Percentiles rank a stretch among this genome's conserved stretches.
Conservation (phyloP, 2,329 filamentous ascomycete genomes). For the Sphaerostilbella broomeana region DNA sequence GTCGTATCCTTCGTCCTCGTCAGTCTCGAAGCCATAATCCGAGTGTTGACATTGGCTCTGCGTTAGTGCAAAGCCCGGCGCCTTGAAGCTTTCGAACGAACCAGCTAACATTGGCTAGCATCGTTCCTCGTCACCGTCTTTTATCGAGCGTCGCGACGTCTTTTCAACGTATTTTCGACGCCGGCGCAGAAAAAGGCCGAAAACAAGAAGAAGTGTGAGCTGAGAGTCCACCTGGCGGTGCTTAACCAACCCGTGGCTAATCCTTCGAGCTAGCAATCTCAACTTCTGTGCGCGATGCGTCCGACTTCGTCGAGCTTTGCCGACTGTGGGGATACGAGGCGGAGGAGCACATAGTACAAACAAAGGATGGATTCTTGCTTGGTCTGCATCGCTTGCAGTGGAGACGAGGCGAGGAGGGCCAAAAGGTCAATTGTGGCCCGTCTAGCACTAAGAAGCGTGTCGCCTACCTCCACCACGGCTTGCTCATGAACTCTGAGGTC, state of each 20-base stretch:
- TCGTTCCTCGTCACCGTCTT: constrained; percentile 73
- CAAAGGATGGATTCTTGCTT: constrained; percentile 85
- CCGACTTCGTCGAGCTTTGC: constrained; percentile 93
- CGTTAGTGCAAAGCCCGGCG: constrained; percentile 55
- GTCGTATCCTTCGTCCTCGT: constrained; percentile 78
- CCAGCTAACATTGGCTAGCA: constrained; percentile 42
- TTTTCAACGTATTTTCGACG: constrained; percentile 75
- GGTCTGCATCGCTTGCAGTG: constrained; percentile 83
- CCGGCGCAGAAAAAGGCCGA: constrained; percentile 62
- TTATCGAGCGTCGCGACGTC: constrained; percentile 71
- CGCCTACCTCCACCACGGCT: constrained; percentile 88
- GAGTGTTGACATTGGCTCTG: constrained; percentile 79
- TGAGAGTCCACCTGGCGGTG: background rate
- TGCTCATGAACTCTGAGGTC: constrained; percentile 98
- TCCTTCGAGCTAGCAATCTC: constrained; percentile 50
- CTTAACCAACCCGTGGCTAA: constrained; percentile 18
- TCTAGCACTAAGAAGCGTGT: constrained; percentile 71
- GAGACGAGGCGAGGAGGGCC: constrained; percentile 73
- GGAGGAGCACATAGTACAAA: constrained; percentile 94
- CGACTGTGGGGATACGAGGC: constrained; percentile 84
- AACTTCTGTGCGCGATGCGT: constrained; percentile 72
- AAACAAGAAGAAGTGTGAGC: constrained; percentile 57
- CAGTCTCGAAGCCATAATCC: constrained; percentile 72
- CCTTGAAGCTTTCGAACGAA: too few species aligned
- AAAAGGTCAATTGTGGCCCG: constrained; percentile 66